These are phyloP conservation scores for Starmerella ratchasimensis DNA, from an alignment of 805 yeast species.

Conservation along the genomic window DNA sequence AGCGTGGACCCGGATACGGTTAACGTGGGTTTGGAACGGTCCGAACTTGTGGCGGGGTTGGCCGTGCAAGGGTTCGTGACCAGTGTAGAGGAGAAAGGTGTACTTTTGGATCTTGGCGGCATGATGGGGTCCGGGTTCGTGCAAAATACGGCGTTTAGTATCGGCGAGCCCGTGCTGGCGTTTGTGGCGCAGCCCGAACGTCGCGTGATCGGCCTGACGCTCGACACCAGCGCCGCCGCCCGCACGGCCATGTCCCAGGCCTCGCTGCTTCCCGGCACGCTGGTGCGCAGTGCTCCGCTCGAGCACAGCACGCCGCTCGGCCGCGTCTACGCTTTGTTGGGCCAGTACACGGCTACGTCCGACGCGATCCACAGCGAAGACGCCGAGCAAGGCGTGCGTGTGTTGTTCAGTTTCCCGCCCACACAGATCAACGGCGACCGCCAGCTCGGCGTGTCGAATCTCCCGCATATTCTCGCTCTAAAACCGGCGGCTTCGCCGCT, in stretches of 20 bases:
- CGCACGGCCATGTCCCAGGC: constrained; percentile 50
- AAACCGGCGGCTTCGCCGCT: constrained; percentile 33
- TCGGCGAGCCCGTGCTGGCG: constrained; percentile 61
- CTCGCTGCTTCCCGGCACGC: constrained; percentile 55
- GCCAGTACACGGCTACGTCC: constrained; percentile 58
- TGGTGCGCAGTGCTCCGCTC: constrained; percentile 59
- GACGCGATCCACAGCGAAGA: constrained; percentile 49
- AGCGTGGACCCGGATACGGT: constrained; percentile 62
- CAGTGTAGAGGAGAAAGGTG: constrained; percentile 88
- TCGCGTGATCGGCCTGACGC: constrained; percentile 10
- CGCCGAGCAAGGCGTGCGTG: constrained; percentile 8
- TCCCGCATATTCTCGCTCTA: constrained; percentile 40
- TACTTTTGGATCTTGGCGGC: constrained; percentile 54
- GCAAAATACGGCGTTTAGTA: constrained; percentile 42
- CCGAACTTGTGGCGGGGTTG: constrained; percentile 49
- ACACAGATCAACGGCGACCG: constrained; percentile 30
- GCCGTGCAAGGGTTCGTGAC: constrained; percentile 63
- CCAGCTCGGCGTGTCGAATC: constrained; percentile 48
- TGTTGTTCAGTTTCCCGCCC: constrained; percentile 19
- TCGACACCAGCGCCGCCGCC: constrained; percentile 35
- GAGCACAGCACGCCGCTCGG: constrained; percentile 45
- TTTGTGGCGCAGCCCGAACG: constrained; percentile 29
- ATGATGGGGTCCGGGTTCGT: constrained; percentile 37
- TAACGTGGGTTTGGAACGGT: constrained; percentile 45
- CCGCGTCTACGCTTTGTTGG: constrained; percentile 55